Conservation (phyloP, 2,329 filamentous ascomycete species). For the Fusarium nodosum region DNA sequence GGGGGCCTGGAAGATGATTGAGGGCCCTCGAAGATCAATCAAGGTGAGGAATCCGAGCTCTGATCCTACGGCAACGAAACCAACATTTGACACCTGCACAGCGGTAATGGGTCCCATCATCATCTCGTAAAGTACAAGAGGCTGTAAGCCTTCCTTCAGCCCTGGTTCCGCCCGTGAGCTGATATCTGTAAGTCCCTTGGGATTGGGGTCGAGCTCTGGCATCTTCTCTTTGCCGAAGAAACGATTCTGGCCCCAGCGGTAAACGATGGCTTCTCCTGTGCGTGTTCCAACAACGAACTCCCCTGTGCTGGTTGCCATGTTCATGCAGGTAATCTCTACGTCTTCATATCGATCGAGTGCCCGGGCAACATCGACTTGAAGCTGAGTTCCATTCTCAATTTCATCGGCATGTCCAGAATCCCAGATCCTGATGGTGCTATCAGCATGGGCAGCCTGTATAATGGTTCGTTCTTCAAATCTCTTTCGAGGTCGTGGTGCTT, state of each 20-base stretch:
- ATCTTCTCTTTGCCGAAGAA: constrained; percentile 73
- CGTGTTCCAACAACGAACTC: constrained; percentile 87
- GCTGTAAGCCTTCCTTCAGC: constrained; percentile 85
- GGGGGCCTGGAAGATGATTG: constrained; percentile 82
- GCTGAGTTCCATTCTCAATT: constrained; percentile 84
- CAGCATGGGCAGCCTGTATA: constrained; percentile 87
- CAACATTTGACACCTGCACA: constrained; percentile 88
- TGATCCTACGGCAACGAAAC: constrained; percentile 90
- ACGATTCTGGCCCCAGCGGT: constrained; percentile 87
- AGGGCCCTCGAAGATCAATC: constrained; percentile 88
- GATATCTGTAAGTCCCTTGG: constrained; percentile 81
- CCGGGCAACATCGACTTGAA: constrained; percentile 89
- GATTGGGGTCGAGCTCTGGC: constrained; percentile 67
- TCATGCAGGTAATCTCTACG: constrained; percentile 82
- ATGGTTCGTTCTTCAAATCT: constrained; percentile 87
- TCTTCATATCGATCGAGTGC: constrained; percentile 84
- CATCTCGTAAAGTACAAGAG: constrained; percentile 85
- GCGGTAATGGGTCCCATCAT: constrained; percentile 84
- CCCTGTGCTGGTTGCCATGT: constrained; percentile 82
- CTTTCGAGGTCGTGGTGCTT: constrained; percentile 76
- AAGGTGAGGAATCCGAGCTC: constrained; percentile 84
- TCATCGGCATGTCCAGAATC: constrained; percentile 93
- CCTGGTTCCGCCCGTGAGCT: constrained; percentile 76
- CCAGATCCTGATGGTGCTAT: constrained; percentile 93
- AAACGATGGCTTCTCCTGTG: constrained; percentile 88